Evolutionary conservation across 805 yeast genomes (phyloP).

Genomic region (Sugiyamaella americana): DNA sequence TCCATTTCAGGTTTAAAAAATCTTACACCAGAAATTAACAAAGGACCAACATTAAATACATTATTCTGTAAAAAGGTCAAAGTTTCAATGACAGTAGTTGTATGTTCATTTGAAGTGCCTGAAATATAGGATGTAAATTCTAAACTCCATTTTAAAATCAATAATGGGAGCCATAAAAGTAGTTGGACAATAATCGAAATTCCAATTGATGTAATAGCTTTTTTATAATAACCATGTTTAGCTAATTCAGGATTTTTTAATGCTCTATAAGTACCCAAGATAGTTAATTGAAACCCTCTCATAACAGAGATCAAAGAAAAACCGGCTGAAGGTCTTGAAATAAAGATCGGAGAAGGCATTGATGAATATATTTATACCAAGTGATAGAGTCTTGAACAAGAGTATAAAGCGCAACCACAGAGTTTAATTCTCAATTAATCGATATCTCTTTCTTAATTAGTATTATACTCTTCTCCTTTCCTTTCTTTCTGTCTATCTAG

Average conservation of each 20-base stretch:
- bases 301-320: constrained; percentile 44
- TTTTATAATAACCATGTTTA: constrained; percentile 33
- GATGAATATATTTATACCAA: no score
- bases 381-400: no score
- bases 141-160: constrained; percentile 19
- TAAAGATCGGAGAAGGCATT: constrained; percentile 57
- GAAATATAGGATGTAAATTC: constrained; percentile 22
- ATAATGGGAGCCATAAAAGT: constrained; percentile 30
- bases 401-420: no score
- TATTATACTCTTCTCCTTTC: no score
- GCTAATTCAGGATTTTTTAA: constrained; percentile 40
- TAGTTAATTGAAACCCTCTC: constrained; percentile 49
- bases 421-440: no score
- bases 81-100: constrained; percentile 22
- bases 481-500: no score
- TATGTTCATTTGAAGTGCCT: constrained; percentile 11
- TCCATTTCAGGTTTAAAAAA: constrained; percentile 38
- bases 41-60: constrained; percentile 38
- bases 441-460: no score
- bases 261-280: constrained; percentile 44
- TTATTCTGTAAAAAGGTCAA: constrained; percentile 33
- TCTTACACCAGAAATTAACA: constrained; percentile 35
- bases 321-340: constrained; percentile 52
- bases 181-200: constrained; percentile 37
- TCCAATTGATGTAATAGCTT: constrained; percentile 34